Percentiles rank a stretch among this genome's conserved stretches.
phyloP scores from a whole-genome alignment of 2,329 filamentous ascomycete species.

The Hypocrella siamensis region DNA sequence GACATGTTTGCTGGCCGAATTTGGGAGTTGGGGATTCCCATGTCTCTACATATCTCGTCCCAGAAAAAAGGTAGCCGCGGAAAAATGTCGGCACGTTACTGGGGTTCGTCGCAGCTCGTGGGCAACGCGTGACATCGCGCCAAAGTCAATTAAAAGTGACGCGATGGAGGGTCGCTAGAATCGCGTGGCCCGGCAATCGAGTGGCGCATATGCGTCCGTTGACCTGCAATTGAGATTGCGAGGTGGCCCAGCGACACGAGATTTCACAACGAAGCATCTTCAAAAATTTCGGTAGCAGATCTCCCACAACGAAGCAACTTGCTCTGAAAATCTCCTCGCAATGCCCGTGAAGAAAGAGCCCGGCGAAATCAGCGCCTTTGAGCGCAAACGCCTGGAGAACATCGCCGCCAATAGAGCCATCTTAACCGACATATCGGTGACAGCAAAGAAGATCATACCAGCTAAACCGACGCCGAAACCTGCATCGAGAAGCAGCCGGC shows the following conservation, averaged over 20 bases:
- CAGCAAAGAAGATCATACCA: constrained; percentile 54
- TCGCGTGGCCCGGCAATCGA: too few species aligned
- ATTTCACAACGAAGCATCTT: too few species aligned
- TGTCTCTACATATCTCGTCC: not conserved
- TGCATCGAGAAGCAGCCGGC: constrained; percentile 16
- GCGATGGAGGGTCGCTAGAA: too few species aligned
- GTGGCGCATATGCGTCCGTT: too few species aligned
- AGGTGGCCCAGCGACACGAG: too few species aligned
- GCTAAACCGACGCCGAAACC: constrained; percentile 32
- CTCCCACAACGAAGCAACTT: too few species aligned
- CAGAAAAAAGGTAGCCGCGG: not conserved
- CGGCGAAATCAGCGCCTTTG: constrained; percentile 60
- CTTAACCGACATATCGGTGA: constrained; percentile 58
- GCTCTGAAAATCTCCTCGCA: not conserved
- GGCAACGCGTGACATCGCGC: too few species aligned
- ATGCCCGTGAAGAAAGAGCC: constrained; percentile 32
- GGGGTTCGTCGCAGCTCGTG: too few species aligned
- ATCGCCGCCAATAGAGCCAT: constrained; percentile 74
- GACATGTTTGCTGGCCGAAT: constrained; percentile 22
- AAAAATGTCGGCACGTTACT: too few species aligned
- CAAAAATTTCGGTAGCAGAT: not conserved
- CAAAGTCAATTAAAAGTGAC: too few species aligned
- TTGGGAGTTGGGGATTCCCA: too few species aligned
- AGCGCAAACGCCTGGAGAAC: constrained; percentile 70
- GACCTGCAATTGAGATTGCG: too few species aligned